Base-by-base conservation (phyloP, 2,329 filamentous ascomycete genomes). In the Pestalotiopsis sp. region DNA sequence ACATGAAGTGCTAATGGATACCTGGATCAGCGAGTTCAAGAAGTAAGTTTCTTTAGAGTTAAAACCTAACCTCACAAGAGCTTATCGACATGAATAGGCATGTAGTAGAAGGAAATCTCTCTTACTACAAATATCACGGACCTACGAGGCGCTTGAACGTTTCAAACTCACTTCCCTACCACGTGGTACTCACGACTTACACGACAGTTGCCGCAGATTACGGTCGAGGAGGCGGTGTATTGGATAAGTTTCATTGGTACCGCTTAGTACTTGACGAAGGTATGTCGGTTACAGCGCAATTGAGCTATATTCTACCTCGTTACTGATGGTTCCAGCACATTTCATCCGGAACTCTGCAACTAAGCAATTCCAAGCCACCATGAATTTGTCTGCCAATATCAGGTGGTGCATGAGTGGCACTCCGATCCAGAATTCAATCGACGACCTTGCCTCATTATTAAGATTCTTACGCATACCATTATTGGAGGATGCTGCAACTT, bases 181-280 rank as follows among this genome's bases (percentile, higher is more conserved):
- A 67, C 4, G 27, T 67, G 38, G 66, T 67, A 9, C 38, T 67
- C 23, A 62, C 66, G 5, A 67, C 66, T 14, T 67, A 67, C 45
- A 36, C 36, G 2, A 62, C 66, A 9, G 12, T 67, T 4, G 45
- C 59, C 14, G 14, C 27, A 7, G 66, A 67, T 36, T 56, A 40
- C 36, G 11, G 58, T 17, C 27, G 41, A 56, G 4, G 58, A 11
- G 25, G 45, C 6, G 58, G 56, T 1, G 11, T 56, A 2, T 5
- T 67, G 12, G 23, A 63, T 25, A 20, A 40, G 0, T 31, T 52
- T 12, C 27, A 38, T 7, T 67, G 66, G 66, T 40, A 67, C 52
- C 57, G 66, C 4, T 20, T 67, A 13, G 59, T 67, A 2, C 20
- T 67, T 6, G 66, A 67, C 20, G 66, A 67, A 63, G 66, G 66